Conservation (phyloP, 2,329 filamentous ascomycete genomes). For the Cercospora beticola region DNA sequence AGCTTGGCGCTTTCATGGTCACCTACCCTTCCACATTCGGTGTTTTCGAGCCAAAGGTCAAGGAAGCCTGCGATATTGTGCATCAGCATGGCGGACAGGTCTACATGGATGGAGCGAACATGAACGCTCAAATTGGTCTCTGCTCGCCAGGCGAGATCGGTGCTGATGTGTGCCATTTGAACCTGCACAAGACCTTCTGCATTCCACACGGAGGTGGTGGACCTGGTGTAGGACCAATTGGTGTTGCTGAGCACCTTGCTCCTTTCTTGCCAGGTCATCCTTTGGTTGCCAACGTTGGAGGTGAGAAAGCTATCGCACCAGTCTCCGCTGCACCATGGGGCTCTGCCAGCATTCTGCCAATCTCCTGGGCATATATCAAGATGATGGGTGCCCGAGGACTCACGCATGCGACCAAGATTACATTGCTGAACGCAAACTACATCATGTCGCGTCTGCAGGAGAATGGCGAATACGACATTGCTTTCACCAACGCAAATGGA, state of each 20-base stretch:
- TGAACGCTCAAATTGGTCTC: conserved; percentile 96
- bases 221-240: conserved; percentile 90
- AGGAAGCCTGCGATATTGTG: conserved; percentile 79
- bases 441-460: conserved; percentile 82
- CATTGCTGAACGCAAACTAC: conserved; percentile 96
- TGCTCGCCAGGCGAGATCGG: conserved; percentile 94
- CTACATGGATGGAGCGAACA: conserved; percentile 98
- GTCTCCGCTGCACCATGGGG: conserved; percentile 83
- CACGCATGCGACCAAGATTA: conserved; percentile 85
- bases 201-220: conserved; percentile 95
- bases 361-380: conserved; percentile 92
- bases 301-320: conserved; percentile 61
- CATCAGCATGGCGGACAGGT: conserved; percentile 88
- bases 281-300: conserved; percentile 55
- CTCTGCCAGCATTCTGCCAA: conserved; percentile 87
- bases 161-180: conserved; percentile 94
- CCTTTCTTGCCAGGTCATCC: conserved; percentile 75
- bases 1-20: conserved; percentile 91
- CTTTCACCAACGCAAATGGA: conserved; percentile 88
- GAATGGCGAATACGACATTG: conserved; percentile 71
- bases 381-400: conserved; percentile 86
- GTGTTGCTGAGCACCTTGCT: conserved; percentile 77
- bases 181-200: conserved; percentile 98
- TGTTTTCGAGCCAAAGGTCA: conserved; percentile 88
- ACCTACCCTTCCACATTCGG: conserved; percentile 95